A percentile compares a stretch with the other conserved stretches of the same genome.
These are phyloP conservation scores for Fusarium sterilihyphosum DNA, from an alignment of 2,329 filamentous ascomycete species.

Conservation along the genomic window DNA sequence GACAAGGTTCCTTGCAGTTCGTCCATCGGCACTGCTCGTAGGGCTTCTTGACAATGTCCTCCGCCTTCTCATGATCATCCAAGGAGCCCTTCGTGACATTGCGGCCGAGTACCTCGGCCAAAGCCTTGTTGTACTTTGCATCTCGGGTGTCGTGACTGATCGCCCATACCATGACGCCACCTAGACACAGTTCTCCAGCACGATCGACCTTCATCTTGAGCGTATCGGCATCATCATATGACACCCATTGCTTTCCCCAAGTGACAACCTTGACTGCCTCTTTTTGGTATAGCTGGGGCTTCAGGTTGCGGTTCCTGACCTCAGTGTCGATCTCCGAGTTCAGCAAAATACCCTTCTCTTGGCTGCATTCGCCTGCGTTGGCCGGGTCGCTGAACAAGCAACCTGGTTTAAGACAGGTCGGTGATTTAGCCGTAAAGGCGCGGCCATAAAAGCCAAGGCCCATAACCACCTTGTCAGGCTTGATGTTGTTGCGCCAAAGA, in stretches of 20 bases:
- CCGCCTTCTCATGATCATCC: neutral
- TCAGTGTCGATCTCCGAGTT: constrained; percentile 6
- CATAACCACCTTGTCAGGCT: neutral
- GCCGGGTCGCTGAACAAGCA: neutral
- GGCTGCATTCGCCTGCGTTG: neutral
- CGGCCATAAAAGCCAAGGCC: constrained; percentile 18
- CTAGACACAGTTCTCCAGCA: neutral
- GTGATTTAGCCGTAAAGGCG: constrained; percentile 13
- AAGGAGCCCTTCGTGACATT: neutral
- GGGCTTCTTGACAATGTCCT: neutral
- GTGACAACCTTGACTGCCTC: constrained; percentile 5
- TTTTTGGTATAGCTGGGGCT: neutral
- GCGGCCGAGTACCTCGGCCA: neutral
- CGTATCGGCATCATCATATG: constrained; percentile 14
- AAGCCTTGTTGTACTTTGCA: constrained; percentile 4
- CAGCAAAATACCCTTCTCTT: neutral
- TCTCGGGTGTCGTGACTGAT: constrained; percentile 19
- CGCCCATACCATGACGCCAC: constrained; percentile 28
- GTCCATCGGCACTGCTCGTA: constrained; percentile 15
- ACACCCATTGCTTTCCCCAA: constrained; percentile 1
- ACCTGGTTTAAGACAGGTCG: neutral
- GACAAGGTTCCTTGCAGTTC: constrained; percentile 17
- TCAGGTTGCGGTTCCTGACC: neutral
- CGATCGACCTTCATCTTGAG: constrained; percentile 3
- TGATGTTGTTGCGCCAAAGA: constrained; percentile 16